Percentiles rank a stretch among this genome's conserved stretches.
phyloP scores from a whole-genome alignment of 495 filamentous ascomycete species.

The Daldinia decipiens region DNA sequence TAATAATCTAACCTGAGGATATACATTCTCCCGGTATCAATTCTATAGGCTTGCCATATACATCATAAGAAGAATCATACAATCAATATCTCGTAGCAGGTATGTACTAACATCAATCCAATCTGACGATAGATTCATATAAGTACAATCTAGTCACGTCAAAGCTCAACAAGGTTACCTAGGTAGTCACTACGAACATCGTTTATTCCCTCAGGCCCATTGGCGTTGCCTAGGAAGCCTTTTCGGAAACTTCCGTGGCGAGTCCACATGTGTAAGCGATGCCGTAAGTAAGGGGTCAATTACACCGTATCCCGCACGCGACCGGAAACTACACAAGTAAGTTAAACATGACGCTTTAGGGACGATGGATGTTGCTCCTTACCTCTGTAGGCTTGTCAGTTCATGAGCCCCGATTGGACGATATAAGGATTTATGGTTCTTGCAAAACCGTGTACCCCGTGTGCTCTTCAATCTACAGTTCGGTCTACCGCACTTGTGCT shows the following conservation, averaged over 20 bases:
- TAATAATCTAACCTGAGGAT: neutral
- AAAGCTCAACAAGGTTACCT: neutral
- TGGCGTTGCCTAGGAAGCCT: conserved; percentile 17
- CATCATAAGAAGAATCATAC: neutral
- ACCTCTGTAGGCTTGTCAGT: conserved; percentile 37
- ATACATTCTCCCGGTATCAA: neutral
- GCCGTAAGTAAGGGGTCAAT: conserved; percentile 35
- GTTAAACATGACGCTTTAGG: neutral
- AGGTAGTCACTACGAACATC: neutral
- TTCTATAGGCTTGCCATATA: neutral
- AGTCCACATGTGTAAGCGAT: conserved; percentile 23
- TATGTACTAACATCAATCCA: neutral
- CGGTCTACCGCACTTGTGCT: conserved; percentile 37
- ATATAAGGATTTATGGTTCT: conserved; percentile 37
- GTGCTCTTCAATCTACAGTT: conserved; percentile 40
- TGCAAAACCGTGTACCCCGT: conserved; percentile 31
- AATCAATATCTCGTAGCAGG: neutral
- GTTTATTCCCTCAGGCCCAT: conserved; percentile 24
- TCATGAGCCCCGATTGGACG: conserved; percentile 26
- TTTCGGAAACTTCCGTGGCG: conserved; percentile 27
- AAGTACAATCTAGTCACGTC: neutral
- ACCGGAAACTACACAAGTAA: conserved; percentile 32
- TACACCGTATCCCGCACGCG: conserved; percentile 29
- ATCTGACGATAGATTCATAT: neutral
- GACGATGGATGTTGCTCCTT: neutral